Evolutionary conservation across 31 red algal genomes (phyloP).

Genomic region (Porphyra umbilicalis): DNA sequence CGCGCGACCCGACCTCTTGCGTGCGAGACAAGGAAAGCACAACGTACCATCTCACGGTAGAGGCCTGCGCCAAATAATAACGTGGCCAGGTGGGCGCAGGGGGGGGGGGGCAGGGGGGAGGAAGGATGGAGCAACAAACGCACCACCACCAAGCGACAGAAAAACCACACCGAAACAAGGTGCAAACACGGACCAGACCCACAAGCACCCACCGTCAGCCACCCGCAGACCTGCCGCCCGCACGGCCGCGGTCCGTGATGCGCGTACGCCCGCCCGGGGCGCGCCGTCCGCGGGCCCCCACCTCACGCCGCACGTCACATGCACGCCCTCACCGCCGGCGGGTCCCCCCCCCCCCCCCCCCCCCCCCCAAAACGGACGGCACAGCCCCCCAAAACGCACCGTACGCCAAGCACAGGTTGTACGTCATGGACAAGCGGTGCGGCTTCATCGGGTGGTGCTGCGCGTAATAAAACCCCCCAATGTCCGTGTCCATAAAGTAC

Average conservation of each 20-base stretch:
- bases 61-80: slow-evolving; percentile 22
- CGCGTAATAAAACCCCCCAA: slow-evolving; percentile 92
- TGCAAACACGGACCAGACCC: too few species aligned
- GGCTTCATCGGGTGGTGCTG: slow-evolving; percentile 99
- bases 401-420: slow-evolving; percentile 85
- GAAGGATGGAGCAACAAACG: background rate
- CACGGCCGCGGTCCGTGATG: too few species aligned
- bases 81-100: background rate
- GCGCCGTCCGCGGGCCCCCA: too few species aligned
- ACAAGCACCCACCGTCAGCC: too few species aligned
- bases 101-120: background rate
- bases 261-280: too few species aligned
- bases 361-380: background rate
- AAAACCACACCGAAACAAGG: too few species aligned
- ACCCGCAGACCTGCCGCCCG: too few species aligned
- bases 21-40: background rate
- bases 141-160: too few species aligned
- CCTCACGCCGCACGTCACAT: too few species aligned
- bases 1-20: too few species aligned
- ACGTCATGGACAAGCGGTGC: slow-evolving; percentile 88
- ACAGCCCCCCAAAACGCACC: slow-evolving; percentile 30
- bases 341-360: background rate
- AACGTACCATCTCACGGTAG: slow-evolving; percentile 79
- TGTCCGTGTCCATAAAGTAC: slow-evolving; percentile 93
- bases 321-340: too few species aligned